Percentiles rank a stretch among this genome's conserved stretches.
phyloP scores from a whole-genome alignment of 2,329 filamentous ascomycete genomes.

The Diaporthe velutina region DNA sequence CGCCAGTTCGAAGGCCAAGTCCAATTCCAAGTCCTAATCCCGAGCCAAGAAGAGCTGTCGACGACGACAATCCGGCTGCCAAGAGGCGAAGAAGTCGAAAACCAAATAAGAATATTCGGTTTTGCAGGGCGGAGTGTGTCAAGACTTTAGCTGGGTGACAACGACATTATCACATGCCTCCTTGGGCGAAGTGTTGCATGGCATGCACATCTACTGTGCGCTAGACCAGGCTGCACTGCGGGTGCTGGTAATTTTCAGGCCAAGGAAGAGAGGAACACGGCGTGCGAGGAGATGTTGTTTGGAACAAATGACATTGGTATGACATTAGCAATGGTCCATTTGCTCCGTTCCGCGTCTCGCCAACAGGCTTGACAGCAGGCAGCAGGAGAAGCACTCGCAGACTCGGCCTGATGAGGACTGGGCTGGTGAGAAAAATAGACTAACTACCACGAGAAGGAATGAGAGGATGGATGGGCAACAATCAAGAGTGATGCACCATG shows the following conservation, averaged over 20 bases:
- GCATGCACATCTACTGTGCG: not conserved
- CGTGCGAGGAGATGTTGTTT: not conserved
- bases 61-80: not conserved
- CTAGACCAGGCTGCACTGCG: not conserved
- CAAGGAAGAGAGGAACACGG: not conserved
- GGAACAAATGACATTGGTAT: not conserved
- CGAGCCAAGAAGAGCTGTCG: not conserved
- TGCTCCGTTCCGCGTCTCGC: too few species aligned
- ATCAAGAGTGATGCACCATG: not conserved
- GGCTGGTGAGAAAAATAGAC: not conserved
- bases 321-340: not conserved
- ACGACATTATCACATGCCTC: slow-evolving; percentile 2
- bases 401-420: not conserved
- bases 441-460: not conserved
- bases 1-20: not conserved
- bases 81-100: not conserved
- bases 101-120: not conserved
- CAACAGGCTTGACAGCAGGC: not conserved
- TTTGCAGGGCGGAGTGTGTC: not conserved
- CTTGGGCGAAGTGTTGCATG: not conserved
- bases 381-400: not conserved
- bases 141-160: not conserved
- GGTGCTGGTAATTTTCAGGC: not conserved
- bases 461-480: not conserved
- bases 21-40: not conserved